Percentiles rank a stretch among this genome's conserved stretches.
Conservation (phyloP, 352 stramenopile genomes). For the Globisporangium abappressorium region DNA sequence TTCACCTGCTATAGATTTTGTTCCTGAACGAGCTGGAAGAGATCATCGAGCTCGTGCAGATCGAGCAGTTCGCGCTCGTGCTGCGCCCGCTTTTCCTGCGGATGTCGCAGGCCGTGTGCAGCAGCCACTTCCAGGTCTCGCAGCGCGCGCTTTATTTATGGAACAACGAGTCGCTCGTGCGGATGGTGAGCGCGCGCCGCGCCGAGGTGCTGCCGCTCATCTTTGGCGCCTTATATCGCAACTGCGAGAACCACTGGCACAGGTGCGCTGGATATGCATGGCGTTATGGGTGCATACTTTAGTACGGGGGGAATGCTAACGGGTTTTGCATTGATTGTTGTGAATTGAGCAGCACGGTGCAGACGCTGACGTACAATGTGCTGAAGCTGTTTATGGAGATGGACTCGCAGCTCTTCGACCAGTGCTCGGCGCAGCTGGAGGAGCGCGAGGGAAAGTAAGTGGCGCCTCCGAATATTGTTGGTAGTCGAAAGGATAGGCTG, state of each 20-base stretch:
- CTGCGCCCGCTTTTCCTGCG: constrained; percentile 76
- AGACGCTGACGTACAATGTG: constrained; percentile 86
- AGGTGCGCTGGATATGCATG: constrained; percentile 25
- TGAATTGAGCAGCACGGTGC: constrained; percentile 71
- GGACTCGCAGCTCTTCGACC: constrained; percentile 87
- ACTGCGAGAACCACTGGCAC: constrained; percentile 93
- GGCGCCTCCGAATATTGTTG: background rate
- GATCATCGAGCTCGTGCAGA: constrained; percentile 95
- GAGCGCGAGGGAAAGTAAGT: constrained; percentile 57
- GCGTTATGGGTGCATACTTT: background rate
- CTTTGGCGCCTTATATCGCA: constrained; percentile 87
- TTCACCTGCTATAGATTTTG: constrained; percentile 41
- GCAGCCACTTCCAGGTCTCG: constrained; percentile 95
- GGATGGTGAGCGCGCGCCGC: constrained; percentile 93
- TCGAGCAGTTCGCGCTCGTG: constrained; percentile 61
- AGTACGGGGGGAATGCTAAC: background rate
- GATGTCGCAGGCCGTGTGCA: constrained; percentile 87
- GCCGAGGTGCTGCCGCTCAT: constrained; percentile 94
- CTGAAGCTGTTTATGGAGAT: constrained; percentile 84
- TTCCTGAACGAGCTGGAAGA: constrained; percentile 99
- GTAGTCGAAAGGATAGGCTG: background rate
- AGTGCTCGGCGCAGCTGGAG: constrained; percentile 58
- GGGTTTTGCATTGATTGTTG: background rate
- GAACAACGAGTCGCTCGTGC: constrained; percentile 98
- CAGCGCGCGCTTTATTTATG: constrained; percentile 98